Conservation (phyloP, 2,329 filamentous ascomycete species). For the Botrytis medusae region DNA sequence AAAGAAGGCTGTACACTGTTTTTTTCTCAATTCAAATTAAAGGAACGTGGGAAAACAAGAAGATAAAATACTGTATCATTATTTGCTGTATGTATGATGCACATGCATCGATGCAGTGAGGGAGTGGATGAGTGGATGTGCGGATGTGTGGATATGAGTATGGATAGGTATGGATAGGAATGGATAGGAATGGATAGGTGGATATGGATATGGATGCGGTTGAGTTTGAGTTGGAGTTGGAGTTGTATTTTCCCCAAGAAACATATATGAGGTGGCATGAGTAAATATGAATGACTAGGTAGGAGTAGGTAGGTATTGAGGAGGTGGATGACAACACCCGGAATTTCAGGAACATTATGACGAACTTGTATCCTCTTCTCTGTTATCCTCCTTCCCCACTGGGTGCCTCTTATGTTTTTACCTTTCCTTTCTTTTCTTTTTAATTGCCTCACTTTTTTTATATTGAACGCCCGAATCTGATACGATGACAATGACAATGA, state of each 20-base stretch:
- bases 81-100: slow-evolving; percentile 13
- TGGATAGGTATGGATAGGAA: background rate
- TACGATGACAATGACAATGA: background rate
- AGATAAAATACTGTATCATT: background rate
- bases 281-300: background rate
- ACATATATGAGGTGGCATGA: slow-evolving; percentile 13
- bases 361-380: background rate
- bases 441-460: slow-evolving; percentile 16
- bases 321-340: background rate
- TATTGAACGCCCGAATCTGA: background rate
- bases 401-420: background rate
- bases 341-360: slow-evolving; percentile 7
- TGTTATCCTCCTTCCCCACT: background rate
- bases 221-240: background rate
- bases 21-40: background rate
- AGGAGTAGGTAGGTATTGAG: background rate
- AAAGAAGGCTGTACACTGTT: slow-evolving; percentile 5
- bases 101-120: slow-evolving; percentile 4
- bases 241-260: background rate
- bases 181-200: too few relatives aligned
- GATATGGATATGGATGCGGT: background rate
- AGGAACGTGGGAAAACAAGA: slow-evolving; percentile 9
- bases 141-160: background rate
- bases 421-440: background rate
- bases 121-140: background rate